phyloP scores from a whole-genome alignment of 2,329 filamentous ascomycete genomes.

The Aspergillus tanneri region DNA sequence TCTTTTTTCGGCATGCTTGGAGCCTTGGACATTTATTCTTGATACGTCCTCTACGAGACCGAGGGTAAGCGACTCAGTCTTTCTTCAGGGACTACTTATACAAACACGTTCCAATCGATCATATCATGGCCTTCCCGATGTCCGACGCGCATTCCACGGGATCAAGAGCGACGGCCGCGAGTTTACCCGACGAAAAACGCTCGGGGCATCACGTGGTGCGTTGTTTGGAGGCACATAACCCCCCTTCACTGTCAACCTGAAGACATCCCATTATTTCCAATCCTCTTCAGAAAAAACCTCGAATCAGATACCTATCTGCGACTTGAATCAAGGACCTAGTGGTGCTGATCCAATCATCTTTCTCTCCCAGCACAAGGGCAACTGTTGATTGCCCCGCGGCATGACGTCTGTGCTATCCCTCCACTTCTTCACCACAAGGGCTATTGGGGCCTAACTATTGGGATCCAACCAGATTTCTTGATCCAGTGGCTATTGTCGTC shows the following conservation, averaged over 20 bases:
- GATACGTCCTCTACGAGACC: too few species aligned
- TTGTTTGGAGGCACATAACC: slow-evolving; percentile 8
- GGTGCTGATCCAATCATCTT: neutral
- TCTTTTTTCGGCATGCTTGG: too few species aligned
- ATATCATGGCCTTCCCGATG: neutral
- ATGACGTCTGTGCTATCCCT: slow-evolving; percentile 23
- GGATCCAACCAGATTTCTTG: slow-evolving; percentile 20
- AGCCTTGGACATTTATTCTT: too few species aligned
- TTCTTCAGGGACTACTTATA: too few species aligned
- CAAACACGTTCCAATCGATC: too few species aligned
- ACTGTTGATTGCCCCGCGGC: slow-evolving; percentile 19
- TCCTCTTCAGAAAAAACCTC: neutral
- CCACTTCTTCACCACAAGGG: slow-evolving; percentile 27
- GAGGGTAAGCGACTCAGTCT: too few species aligned
- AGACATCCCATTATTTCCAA: neutral
- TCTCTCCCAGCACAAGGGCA: neutral
- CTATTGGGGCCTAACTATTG: slow-evolving; percentile 18
- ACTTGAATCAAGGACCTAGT: neutral
- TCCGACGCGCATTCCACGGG: neutral
- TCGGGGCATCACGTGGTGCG: slow-evolving; percentile 19
- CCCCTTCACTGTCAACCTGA: neutral
- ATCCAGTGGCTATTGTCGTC: slow-evolving; percentile 9
- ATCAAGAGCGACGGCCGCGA: slow-evolving; percentile 12
- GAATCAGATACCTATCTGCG: neutral
- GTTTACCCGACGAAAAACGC: slow-evolving; percentile 26